phyloP scores from a whole-genome alignment of 2,329 filamentous ascomycete species.

The Aspergillus aculeatinus region DNA sequence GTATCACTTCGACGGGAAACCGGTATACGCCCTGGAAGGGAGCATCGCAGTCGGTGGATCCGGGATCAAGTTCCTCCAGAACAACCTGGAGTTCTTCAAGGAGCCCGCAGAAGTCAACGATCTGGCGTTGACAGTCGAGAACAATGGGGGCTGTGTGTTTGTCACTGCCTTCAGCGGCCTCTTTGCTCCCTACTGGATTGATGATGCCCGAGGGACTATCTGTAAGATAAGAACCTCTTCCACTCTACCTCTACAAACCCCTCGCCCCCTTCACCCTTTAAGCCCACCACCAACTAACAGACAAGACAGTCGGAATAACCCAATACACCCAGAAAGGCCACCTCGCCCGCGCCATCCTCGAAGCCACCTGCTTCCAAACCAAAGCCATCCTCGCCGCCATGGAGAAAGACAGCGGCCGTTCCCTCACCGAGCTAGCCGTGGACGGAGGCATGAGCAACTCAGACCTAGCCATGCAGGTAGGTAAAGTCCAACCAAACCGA shows the following conservation, averaged over 20 bases:
- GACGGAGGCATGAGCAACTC: constrained; percentile 89
- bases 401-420: constrained; percentile 79
- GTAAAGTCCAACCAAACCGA: constrained; percentile 31
- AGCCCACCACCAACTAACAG: neutral
- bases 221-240: constrained; percentile 49
- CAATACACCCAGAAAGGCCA: constrained; percentile 82
- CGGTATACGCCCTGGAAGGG: constrained; percentile 78
- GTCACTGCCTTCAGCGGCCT: constrained; percentile 89
- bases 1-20: constrained; percentile 71
- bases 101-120: constrained; percentile 63
- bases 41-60: constrained; percentile 80
- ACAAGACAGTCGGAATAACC: constrained; percentile 67
- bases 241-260: neutral
- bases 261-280: neutral
- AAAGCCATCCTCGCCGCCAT: constrained; percentile 92
- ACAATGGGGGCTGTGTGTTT: constrained; percentile 82
- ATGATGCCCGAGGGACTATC: constrained; percentile 86
- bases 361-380: constrained; percentile 89
- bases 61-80: constrained; percentile 72
- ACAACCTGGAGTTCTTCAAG: constrained; percentile 62
- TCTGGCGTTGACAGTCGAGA: constrained; percentile 62
- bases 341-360: constrained; percentile 82
- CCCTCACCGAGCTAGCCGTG: constrained; percentile 74
- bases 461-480: constrained; percentile 78
- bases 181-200: constrained; percentile 93